Conservation (phyloP, 176 grass and related monocot species). For the Oryza meyeriana region DNA sequence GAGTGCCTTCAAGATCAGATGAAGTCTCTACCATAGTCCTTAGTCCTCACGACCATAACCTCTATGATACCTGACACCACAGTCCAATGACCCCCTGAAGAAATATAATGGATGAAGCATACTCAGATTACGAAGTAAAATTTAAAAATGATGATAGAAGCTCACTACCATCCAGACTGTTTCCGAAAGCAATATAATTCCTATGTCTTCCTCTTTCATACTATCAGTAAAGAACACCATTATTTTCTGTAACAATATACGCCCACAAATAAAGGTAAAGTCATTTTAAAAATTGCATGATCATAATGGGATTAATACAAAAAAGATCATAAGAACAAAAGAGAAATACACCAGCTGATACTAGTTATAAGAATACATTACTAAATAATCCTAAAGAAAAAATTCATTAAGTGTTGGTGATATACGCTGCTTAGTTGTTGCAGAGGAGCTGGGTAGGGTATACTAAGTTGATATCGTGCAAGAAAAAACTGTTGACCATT, state of each 20-base stretch:
- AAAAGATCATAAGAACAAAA: background rate
- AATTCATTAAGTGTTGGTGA: slow-evolving; percentile 19
- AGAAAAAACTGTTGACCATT: slow-evolving; percentile 18
- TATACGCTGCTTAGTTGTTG: slow-evolving; percentile 32
- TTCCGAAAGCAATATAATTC: slow-evolving; percentile 39
- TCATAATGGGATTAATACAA: background rate
- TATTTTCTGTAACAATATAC: background rate
- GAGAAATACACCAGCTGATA: background rate
- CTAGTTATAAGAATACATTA: background rate
- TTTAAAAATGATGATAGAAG: background rate
- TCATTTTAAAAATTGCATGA: background rate
- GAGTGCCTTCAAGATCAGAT: background rate
- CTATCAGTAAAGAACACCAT: background rate
- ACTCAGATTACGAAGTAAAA: background rate
- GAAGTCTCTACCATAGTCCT: background rate
- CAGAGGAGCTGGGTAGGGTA: slow-evolving; percentile 12
- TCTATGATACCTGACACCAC: slow-evolving; percentile 1
- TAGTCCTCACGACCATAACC: slow-evolving; percentile 29
- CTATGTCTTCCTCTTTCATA: slow-evolving; percentile 50
- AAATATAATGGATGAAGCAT: background rate
- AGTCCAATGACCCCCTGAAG: background rate
- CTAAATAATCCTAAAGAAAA: slow-evolving; percentile 7
- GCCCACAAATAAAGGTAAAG: background rate
- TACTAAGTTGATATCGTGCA: background rate
- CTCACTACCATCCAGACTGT: slow-evolving; percentile 19